Percentiles rank a stretch among this genome's conserved stretches.
phyloP scores from a whole-genome alignment of 2,329 filamentous ascomycete genomes.

The Fonsecaea multimorphosa region DNA sequence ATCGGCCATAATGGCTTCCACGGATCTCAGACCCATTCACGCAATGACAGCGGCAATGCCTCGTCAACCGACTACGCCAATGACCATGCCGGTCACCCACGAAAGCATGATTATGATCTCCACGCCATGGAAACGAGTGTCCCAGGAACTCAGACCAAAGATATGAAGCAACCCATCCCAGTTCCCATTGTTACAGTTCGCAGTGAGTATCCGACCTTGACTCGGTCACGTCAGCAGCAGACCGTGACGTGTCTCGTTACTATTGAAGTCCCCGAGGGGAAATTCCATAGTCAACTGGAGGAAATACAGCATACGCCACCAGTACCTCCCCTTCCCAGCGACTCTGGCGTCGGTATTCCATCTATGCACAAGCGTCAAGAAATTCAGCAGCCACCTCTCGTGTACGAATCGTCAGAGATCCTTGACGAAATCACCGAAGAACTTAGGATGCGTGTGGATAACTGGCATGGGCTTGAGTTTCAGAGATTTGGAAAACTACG shows the following conservation, averaged over 20 bases:
- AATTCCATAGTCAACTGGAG: constrained; percentile 85
- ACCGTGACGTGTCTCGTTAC: constrained; percentile 93
- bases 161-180: constrained; percentile 84
- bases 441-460: constrained; percentile 86
- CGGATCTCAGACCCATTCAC: constrained; percentile 60
- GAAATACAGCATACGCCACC: constrained; percentile 67
- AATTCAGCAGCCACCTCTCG: constrained; percentile 35
- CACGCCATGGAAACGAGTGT: constrained; percentile 93
- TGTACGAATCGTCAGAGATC: constrained; percentile 74
- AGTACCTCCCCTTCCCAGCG: constrained; percentile 54
- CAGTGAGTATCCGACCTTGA: constrained; percentile 96
- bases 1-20: constrained; percentile 32
- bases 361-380: constrained; percentile 42
- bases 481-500: constrained; percentile 83
- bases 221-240: constrained; percentile 88
- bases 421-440: constrained; percentile 86
- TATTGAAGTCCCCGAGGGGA: constrained; percentile 89
- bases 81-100: constrained; percentile 63
- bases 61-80: constrained; percentile 75
- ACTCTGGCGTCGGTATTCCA: constrained; percentile 57
- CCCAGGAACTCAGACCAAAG: constrained; percentile 69
- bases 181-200: constrained; percentile 90
- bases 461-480: constrained; percentile 97
- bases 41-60: constrained; percentile 76
- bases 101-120: constrained; percentile 91